Evolutionary conservation across 1,284 basidiomycete genomes (phyloP).

Genomic region (Ceratobasidium sp.): DNA sequence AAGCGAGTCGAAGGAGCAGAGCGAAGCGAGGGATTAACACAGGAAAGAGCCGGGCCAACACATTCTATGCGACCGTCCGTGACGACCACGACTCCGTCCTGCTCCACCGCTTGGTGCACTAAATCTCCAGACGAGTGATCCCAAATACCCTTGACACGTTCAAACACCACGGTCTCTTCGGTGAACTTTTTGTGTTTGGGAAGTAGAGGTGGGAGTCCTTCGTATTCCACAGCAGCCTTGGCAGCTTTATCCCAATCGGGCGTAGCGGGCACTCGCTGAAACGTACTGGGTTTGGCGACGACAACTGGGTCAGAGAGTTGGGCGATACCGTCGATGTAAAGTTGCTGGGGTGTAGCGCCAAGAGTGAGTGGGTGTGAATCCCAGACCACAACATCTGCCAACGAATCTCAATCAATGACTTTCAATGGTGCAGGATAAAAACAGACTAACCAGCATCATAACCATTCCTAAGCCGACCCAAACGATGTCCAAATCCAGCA

Average conservation of each 20-base stretch:
- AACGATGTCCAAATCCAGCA: slow-evolving; percentile 83
- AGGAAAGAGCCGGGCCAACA: slow-evolving; percentile 50
- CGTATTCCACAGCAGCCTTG: slow-evolving; percentile 66
- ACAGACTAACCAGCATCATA: slow-evolving; percentile 57
- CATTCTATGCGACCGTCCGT: slow-evolving; percentile 59
- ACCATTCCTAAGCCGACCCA: slow-evolving; percentile 80
- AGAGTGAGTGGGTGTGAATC: slow-evolving; percentile 83
- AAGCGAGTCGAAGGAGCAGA: slow-evolving; percentile 50
- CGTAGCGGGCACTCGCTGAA: slow-evolving; percentile 67
- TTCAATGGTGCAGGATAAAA: neutral
- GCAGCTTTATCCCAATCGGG: slow-evolving; percentile 76
- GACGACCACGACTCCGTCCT: slow-evolving; percentile 55
- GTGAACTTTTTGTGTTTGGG: slow-evolving; percentile 52
- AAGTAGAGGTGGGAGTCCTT: slow-evolving; percentile 74
- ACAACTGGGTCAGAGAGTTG: slow-evolving; percentile 55
- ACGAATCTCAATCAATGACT: neutral
- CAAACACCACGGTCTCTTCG: slow-evolving; percentile 55
- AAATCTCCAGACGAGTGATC: neutral
- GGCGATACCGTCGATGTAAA: slow-evolving; percentile 71
- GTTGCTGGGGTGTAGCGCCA: slow-evolving; percentile 66
- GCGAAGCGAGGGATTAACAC: slow-evolving; percentile 12
- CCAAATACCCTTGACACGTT: slow-evolving; percentile 54
- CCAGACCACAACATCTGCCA: slow-evolving; percentile 85
- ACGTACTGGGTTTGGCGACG: slow-evolving; percentile 59
- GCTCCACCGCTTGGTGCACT: neutral